Evolutionary conservation across 352 stramenopile species (phyloP).

Genomic region (Phytopythium mirpurense): DNA sequence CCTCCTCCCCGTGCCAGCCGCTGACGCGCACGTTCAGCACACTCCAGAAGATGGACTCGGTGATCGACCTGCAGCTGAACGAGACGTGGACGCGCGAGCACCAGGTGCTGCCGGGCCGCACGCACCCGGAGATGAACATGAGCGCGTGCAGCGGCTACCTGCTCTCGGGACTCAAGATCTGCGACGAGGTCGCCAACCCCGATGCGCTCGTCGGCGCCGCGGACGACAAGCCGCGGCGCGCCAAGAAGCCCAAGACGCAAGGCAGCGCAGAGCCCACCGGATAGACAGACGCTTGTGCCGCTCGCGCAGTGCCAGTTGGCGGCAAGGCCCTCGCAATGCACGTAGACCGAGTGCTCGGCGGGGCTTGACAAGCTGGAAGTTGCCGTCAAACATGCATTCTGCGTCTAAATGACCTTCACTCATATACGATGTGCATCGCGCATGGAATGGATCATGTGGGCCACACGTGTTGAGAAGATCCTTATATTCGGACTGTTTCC

Average conservation of each 20-base stretch:
- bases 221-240: not conserved
- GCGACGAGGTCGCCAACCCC: slow-evolving; percentile 15
- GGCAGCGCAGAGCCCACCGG: not conserved
- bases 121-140: slow-evolving; percentile 97
- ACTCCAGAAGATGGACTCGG: slow-evolving; percentile 86
- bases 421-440: not conserved
- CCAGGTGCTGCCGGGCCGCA: slow-evolving; percentile 91
- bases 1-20: slow-evolving; percentile 32
- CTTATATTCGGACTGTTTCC: not conserved
- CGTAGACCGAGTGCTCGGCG: too few relatives aligned
- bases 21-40: slow-evolving; percentile 87
- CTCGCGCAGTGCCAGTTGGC: not conserved
- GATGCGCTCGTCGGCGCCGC: not conserved
- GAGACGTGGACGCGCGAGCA: slow-evolving; percentile 96
- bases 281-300: not conserved
- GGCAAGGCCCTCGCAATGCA: too few relatives aligned
- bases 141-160: slow-evolving; percentile 94
- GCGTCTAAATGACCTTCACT: not conserved
- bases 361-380: not conserved
- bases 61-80: slow-evolving; percentile 93
- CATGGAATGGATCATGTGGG: not conserved
- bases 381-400: not conserved
- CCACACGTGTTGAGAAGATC: too few relatives aligned
- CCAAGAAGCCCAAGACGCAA: slow-evolving; percentile 6
- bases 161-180: slow-evolving; percentile 91